Percentiles rank a stretch among this genome's conserved stretches.
These are phyloP conservation scores for Raffaelea deltoideospora DNA, from an alignment of 2,329 filamentous ascomycete genomes.

Conservation along the genomic window DNA sequence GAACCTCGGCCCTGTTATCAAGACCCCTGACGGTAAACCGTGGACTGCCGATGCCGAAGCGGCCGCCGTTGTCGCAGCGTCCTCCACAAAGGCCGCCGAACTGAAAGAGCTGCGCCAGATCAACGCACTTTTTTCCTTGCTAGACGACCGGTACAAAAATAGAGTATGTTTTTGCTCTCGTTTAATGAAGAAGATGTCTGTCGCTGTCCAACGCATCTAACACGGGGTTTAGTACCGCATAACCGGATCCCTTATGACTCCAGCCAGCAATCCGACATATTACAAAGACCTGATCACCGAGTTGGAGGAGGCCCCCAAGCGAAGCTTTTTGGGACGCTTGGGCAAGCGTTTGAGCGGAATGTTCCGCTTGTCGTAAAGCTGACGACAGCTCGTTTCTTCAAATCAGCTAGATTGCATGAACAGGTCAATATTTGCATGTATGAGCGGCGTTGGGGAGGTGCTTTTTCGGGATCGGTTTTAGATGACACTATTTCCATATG, in stretches of 20 bases:
- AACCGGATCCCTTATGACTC: slow-evolving; percentile 35
- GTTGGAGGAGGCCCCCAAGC: slow-evolving; percentile 45
- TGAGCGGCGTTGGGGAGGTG: too few species aligned
- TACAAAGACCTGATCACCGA: slow-evolving; percentile 46
- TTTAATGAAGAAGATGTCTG: too few species aligned
- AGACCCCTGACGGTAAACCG: too few species aligned
- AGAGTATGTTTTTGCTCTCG: slow-evolving; percentile 24
- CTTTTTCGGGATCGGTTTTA: too few species aligned
- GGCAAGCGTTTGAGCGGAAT: slow-evolving; percentile 41
- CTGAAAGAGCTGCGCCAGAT: slow-evolving; percentile 38
- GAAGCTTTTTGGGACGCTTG: slow-evolving; percentile 36
- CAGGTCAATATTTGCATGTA: too few species aligned
- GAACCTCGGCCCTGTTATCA: slow-evolving; percentile 11
- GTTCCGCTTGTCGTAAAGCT: slow-evolving; percentile 41
- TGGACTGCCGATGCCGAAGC: too few species aligned
- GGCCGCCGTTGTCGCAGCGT: neutral
- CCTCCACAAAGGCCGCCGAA: slow-evolving; percentile 17
- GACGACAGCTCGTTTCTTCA: neutral
- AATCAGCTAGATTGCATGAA: neutral
- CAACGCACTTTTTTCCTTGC: slow-evolving; percentile 42
- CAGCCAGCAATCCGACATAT: slow-evolving; percentile 48
- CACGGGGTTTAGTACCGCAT: slow-evolving; percentile 30
- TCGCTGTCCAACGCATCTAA: neutral
- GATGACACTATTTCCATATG: too few species aligned
- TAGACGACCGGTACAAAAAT: slow-evolving; percentile 43